Conservation (phyloP, 768 basidiomycete genomes). For the Lactarius evosmus region DNA sequence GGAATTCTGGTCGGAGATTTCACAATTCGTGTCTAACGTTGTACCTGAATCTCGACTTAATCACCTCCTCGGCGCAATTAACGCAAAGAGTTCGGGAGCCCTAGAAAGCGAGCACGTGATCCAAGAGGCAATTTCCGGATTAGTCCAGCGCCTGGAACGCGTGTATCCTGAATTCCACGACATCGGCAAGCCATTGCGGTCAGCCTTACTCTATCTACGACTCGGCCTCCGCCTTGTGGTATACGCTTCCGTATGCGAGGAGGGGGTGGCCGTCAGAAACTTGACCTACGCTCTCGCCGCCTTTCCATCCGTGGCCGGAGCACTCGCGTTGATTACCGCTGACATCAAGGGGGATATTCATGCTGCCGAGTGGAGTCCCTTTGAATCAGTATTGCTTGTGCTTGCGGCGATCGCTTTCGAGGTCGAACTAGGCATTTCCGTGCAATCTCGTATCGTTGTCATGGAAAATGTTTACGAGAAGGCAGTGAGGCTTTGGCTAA, state of each 20-base stretch:
- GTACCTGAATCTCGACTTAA: slow-evolving; percentile 48
- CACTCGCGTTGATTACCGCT: slow-evolving; percentile 36
- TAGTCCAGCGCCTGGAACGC: slow-evolving; percentile 64
- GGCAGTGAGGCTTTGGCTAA: slow-evolving; percentile 75
- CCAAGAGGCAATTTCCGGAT: slow-evolving; percentile 77
- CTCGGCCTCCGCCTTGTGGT: slow-evolving; percentile 65
- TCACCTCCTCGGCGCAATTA: slow-evolving; percentile 43
- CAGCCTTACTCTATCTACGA: slow-evolving; percentile 62
- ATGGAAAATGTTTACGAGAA: slow-evolving; percentile 63
- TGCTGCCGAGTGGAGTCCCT: slow-evolving; percentile 34
- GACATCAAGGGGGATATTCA: slow-evolving; percentile 32
- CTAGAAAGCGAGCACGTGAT: slow-evolving; percentile 60
- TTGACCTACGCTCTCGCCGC: slow-evolving; percentile 41
- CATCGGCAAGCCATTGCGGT: slow-evolving; percentile 60
- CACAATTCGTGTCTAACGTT: slow-evolving; percentile 67
- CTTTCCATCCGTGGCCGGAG: slow-evolving; percentile 54
- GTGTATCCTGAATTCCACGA: slow-evolving; percentile 73
- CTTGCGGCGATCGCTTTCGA: slow-evolving; percentile 49
- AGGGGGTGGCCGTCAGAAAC: slow-evolving; percentile 10
- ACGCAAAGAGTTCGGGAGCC: slow-evolving; percentile 39
- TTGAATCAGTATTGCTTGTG: slow-evolving; percentile 45
- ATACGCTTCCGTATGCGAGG: slow-evolving; percentile 23
- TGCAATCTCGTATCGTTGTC: slow-evolving; percentile 33
- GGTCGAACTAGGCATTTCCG: slow-evolving; percentile 41
- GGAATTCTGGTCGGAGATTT: slow-evolving; percentile 72